A percentile compares a stretch with the other conserved stretches of the same genome.
Conservation (phyloP, 208 protist species). For the Tritrichomonas musculus region DNA sequence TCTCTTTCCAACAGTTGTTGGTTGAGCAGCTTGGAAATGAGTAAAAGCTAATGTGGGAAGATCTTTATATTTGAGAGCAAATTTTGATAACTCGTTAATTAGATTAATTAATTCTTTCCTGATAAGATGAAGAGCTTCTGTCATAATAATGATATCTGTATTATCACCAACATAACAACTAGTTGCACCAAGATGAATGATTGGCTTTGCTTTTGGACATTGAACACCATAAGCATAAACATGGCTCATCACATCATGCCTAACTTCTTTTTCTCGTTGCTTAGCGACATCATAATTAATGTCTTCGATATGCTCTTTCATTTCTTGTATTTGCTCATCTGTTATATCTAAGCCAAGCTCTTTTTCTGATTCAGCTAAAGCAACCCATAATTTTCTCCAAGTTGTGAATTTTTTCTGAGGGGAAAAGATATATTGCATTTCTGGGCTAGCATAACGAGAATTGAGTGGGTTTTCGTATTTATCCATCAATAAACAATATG, state of each 20-base stretch:
- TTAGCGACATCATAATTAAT: constrained; percentile 52
- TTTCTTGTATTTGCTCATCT: constrained; percentile 53
- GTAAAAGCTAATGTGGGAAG: constrained; percentile 59
- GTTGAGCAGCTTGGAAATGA: constrained; percentile 60
- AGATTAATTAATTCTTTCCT: constrained; percentile 46
- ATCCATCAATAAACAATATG: no score
- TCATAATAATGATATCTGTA: constrained; percentile 56
- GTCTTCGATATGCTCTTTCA: constrained; percentile 48
- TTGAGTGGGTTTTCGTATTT: constrained; percentile 53
- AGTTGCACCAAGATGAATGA: constrained; percentile 63
- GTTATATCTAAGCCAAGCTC: constrained; percentile 55
- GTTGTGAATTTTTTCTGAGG: constrained; percentile 54
- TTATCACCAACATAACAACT: constrained; percentile 62
- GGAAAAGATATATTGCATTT: constrained; percentile 53
- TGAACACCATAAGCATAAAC: constrained; percentile 48
- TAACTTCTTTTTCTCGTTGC: constrained; percentile 47
- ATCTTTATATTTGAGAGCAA: constrained; percentile 43
- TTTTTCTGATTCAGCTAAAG: constrained; percentile 50
- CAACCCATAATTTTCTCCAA: constrained; percentile 50
- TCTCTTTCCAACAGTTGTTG: constrained; percentile 61
- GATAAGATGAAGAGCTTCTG: neutral
- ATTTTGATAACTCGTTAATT: constrained; percentile 25
- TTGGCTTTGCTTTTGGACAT: constrained; percentile 45
- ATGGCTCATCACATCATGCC: constrained; percentile 63
- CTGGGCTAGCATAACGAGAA: constrained; percentile 50